Evolutionary conservation across 2,329 filamentous ascomycete genomes (phyloP).

Genomic region (Aspergillus sp.): DNA sequence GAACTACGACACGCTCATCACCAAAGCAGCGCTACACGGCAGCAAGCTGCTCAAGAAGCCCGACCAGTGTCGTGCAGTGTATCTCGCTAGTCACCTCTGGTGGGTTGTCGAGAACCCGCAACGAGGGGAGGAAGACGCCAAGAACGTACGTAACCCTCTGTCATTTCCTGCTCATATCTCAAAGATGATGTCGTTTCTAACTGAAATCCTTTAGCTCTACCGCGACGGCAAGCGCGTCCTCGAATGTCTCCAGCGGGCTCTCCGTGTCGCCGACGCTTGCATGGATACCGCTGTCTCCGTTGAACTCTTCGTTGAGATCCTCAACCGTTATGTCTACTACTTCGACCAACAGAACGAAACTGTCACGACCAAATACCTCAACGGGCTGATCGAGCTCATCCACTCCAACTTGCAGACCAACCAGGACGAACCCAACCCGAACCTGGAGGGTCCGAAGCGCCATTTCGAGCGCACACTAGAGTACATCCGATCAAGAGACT

Average conservation of each 20-base stretch:
- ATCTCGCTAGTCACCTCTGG: conserved; percentile 95
- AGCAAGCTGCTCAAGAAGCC: conserved; percentile 97
- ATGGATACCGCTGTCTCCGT: conserved; percentile 98
- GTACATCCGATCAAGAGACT: conserved; percentile 87
- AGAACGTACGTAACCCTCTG: conserved; percentile 59
- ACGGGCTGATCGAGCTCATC: conserved; percentile 96
- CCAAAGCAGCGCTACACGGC: conserved; percentile 93
- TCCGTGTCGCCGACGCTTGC: conserved; percentile 95
- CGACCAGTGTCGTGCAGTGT: conserved; percentile 95
- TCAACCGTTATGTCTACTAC: conserved; percentile 98
- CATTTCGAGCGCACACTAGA: conserved; percentile 95
- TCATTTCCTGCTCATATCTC: conserved; percentile 11
- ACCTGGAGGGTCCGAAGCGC: conserved; percentile 83
- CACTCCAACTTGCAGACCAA: conserved; percentile 91
- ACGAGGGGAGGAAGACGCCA: conserved; percentile 76
- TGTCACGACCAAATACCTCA: conserved; percentile 96
- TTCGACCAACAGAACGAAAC: conserved; percentile 99
- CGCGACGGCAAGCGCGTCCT: conserved; percentile 96
- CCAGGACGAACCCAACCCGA: conserved; percentile 63
- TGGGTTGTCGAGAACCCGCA: conserved; percentile 85
- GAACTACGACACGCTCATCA: conserved; percentile 98
- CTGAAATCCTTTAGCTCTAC: conserved; percentile 66
- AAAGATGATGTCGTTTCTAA: background rate
- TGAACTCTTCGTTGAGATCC: conserved; percentile 95
- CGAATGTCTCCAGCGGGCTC: conserved; percentile 90